phyloP scores from a whole-genome alignment of 2,329 filamentous ascomycete species.

The Sclerotinia borealis region DNA sequence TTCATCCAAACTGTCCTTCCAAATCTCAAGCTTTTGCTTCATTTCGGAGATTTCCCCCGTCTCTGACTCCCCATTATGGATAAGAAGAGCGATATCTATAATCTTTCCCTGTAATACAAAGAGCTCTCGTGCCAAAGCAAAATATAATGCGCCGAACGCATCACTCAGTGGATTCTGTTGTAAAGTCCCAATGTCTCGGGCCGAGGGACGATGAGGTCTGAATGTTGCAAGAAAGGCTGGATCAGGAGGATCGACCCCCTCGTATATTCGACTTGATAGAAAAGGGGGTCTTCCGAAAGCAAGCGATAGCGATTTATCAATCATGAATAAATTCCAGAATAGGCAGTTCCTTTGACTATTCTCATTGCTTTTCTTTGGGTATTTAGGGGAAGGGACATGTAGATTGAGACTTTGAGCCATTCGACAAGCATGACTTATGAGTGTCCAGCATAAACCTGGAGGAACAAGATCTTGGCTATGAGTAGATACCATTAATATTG shows the following conservation, averaged over 20 bases:
- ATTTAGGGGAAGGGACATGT: slow-evolving; percentile 8
- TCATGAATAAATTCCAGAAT: slow-evolving; percentile 17
- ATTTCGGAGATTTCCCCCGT: neutral
- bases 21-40: neutral
- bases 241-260: slow-evolving; percentile 12
- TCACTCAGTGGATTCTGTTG: neutral
- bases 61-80: neutral
- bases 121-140: slow-evolving; percentile 9
- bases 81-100: slow-evolving; percentile 6
- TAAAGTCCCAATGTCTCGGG: neutral
- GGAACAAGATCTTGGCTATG: slow-evolving; percentile 17
- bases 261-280: slow-evolving; percentile 13
- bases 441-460: slow-evolving; percentile 17
- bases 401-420: slow-evolving; percentile 17
- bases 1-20: neutral
- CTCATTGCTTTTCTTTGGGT: neutral
- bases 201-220: neutral
- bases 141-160: slow-evolving; percentile 11
- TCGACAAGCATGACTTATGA: slow-evolving; percentile 17
- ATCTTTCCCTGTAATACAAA: slow-evolving; percentile 13
- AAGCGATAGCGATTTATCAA: slow-evolving; percentile 16
- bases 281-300: slow-evolving; percentile 16
- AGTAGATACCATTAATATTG: slow-evolving; percentile 11
- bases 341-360: slow-evolving; percentile 13
- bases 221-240: slow-evolving; percentile 6